A percentile compares a stretch with the other conserved stretches of the same genome.
Conservation (phyloP, 192 early-diverging fungal genomes). For the Dissophora ornata region DNA sequence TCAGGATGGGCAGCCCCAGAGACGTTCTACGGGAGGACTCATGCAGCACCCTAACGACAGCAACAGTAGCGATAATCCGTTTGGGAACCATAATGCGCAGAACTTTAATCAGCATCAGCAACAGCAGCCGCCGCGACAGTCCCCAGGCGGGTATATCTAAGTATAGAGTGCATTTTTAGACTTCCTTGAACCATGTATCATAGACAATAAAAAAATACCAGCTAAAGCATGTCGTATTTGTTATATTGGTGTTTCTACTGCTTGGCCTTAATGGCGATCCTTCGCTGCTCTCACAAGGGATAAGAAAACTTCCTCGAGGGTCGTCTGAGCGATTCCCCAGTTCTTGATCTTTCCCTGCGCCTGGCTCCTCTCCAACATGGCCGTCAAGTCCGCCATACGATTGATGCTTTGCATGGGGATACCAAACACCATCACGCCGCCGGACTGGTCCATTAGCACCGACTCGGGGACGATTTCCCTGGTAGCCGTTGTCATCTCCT, state of each 20-base stretch:
- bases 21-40: background rate
- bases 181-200: conserved; percentile 3
- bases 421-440: conserved; percentile 72
- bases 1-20: conserved; percentile 3
- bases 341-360: conserved; percentile 57
- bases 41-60: conserved; percentile 16
- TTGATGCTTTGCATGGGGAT: conserved; percentile 61
- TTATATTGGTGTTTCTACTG: no score
- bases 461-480: conserved; percentile 58
- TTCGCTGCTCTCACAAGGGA: conserved; percentile 27
- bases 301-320: conserved; percentile 78
- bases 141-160: conserved; percentile 33
- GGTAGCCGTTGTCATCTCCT: conserved; percentile 31
- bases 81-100: conserved; percentile 30
- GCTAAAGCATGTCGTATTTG: no score
- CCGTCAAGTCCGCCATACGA: conserved; percentile 64
- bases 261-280: conserved; percentile 32
- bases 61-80: conserved; percentile 11
- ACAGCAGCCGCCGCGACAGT: background rate
- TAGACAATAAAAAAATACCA: no score
- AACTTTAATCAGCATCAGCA: background rate
- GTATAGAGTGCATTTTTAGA: no score
- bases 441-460: conserved; percentile 72
- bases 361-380: conserved; percentile 62
- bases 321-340: conserved; percentile 77